Evolutionary conservation across 768 basidiomycete species (phyloP).

Genomic region (Trametes gibbosa): DNA sequence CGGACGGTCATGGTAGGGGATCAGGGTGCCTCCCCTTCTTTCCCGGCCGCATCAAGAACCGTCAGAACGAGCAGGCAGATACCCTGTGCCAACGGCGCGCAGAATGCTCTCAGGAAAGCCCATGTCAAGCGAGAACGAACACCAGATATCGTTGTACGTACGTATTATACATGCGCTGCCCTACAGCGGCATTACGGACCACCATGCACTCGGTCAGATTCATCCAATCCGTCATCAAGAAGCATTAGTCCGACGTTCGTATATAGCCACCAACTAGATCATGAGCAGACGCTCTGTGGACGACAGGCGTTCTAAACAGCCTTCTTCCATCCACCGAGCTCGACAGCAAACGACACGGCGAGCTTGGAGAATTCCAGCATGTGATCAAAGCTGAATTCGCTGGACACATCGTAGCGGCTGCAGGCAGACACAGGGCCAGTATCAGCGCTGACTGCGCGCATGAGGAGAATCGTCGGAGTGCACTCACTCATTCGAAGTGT

Average conservation of each 20-base stretch:
- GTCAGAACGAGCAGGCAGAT: slow-evolving; percentile 8
- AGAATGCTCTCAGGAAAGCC: slow-evolving; percentile 17
- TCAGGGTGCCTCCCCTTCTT: slow-evolving; percentile 15
- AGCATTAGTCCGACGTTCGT: background rate
- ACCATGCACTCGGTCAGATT: background rate
- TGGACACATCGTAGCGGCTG: slow-evolving; percentile 80
- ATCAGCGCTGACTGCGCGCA: background rate
- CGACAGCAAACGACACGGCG: slow-evolving; percentile 49
- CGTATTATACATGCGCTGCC: slow-evolving; percentile 16
- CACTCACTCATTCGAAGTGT: slow-evolving; percentile 74
- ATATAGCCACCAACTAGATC: background rate
- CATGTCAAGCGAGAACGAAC: slow-evolving; percentile 15
- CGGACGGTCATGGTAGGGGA: slow-evolving; percentile 9
- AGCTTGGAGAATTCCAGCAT: slow-evolving; percentile 72
- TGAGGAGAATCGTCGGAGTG: slow-evolving; percentile 11
- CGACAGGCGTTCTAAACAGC: slow-evolving; percentile 3
- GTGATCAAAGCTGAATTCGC: slow-evolving; percentile 88
- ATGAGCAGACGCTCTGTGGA: background rate
- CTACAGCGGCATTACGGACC: slow-evolving; percentile 16
- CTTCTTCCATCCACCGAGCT: slow-evolving; percentile 45
- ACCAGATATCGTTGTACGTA: slow-evolving; percentile 21
- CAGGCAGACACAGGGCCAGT: slow-evolving; percentile 16
- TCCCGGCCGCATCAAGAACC: slow-evolving; percentile 11
- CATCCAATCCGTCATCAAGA: background rate
- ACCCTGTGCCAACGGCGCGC: slow-evolving; percentile 2